Base-by-base conservation (phyloP, 2,329 filamentous ascomycete species). In the Botryotinia globosa region DNA sequence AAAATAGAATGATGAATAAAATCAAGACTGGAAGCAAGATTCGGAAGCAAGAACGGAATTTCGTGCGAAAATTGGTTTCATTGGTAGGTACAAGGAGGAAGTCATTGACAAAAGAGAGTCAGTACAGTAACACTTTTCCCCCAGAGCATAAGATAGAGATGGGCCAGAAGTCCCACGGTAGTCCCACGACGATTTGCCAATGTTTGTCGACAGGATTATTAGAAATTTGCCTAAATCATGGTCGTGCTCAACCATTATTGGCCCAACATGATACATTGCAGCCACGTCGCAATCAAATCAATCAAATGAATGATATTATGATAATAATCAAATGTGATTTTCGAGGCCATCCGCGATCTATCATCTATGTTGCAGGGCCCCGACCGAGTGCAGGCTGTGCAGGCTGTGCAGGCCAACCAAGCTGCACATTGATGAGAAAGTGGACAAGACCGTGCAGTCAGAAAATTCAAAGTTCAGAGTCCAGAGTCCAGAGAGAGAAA, bases 211-310 rank as follows among this genome's bases (percentile, higher is more conserved):
- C 69, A 56, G 45, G 45, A 71, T 66, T 20, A 66, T 29, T 29
- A 37, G 69, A 56, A 71, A 42, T 72, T 61, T 72, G 71, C 77
- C 75, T 77, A 78, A 79, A 79, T 77, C 75, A 78, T 72, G 72
- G 72, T 79, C 77, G 77, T 78, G 78, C 77, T 77, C 72, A 59
- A 32, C 64, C 72, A 71, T 74, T 75, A 80, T 80, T 80, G 78
- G 78, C 73, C 48, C 58, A 39, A 58, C 39, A 71, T 71, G 68
- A 71, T 68, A 76, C 63, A 77, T 73, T 77, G 73, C 76, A 74
- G 79, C 79, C 79, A 80, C 79, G 77, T 80, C 74, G 77, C 76
- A 75, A 69, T 67, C 73, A 59, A 77, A 69, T 75, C 75, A 75
- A 61, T n/a, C n/a, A n/a, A n/a, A n/a, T n/a, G n/a, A n/a, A n/a